Base-by-base conservation (phyloP, 805 yeast genomes). In the Lachancea lanzarotensis region DNA sequence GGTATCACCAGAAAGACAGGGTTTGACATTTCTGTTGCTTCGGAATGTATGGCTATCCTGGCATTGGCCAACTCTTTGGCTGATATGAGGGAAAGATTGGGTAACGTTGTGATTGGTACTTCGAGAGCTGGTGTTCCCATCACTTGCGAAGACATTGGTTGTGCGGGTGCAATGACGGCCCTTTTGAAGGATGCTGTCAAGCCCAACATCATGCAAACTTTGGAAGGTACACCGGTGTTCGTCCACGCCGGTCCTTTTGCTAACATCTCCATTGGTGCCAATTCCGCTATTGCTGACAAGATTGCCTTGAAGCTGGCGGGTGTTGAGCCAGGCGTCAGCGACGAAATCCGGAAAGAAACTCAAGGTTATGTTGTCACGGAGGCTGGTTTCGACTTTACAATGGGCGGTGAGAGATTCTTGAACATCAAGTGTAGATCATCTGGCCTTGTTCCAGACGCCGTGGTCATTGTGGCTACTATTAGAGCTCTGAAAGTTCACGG, bases 201-300 rank as follows among this genome's bases (percentile, higher is more conserved):
- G 63, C 95, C 95, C 52, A 84, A 84, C 58, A 71, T 84, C 62
- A 84, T 84, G 95, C 95, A 84, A 71, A 82, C 93, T 30, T 74
- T 84, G 60, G 95, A 84, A 68, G 93, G 93, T 54, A 83, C 93
- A 19, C 95, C 95, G 20, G 95, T 84, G 16, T 77, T 84, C 56
- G 87, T 84, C 40, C 95, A 84, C 62, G 93, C 93, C 40, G 95
- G 95, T 51, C 95, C 95, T 49, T 84, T 84, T 61, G 95, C 95
- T 58, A 84, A 84, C 65, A 84, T 84, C 52, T 84, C 93, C 32
- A 84, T 84, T 58, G 95, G 95, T 62, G 91, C 95, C 8, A 81
- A 87, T 32, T 84, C 91, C 29, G 84, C 84, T 39, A 73, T 84
- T 59, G 91, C 93, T 47, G 95, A 84, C 65, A 80, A 79, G 62